Evolutionary conservation across 495 filamentous ascomycete genomes (phyloP).

Genomic region (Podospora pseudocomata): DNA sequence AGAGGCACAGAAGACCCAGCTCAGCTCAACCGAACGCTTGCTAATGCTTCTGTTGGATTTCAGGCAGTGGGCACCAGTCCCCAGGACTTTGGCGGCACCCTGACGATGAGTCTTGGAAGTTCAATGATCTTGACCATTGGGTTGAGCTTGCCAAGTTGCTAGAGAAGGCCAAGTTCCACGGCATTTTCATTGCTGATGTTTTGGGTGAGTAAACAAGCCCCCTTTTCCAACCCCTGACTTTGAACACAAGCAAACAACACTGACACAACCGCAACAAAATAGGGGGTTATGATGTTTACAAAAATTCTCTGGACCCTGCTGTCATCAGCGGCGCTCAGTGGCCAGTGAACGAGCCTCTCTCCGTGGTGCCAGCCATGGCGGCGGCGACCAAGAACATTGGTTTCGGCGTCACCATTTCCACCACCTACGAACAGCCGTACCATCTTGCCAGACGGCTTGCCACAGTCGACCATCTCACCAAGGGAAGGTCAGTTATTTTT

Average conservation of each 20-base stretch:
- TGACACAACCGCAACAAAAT: not conserved
- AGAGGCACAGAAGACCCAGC: too few relatives aligned
- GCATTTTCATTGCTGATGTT: slow-evolving; percentile 56
- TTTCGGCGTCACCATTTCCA: slow-evolving; percentile 62
- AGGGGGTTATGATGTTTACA: slow-evolving; percentile 65
- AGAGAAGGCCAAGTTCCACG: slow-evolving; percentile 58
- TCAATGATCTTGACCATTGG: slow-evolving; percentile 55
- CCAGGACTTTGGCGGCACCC: slow-evolving; percentile 61
- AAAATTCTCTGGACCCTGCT: slow-evolving; percentile 54
- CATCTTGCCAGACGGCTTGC: slow-evolving; percentile 62
- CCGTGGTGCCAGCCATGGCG: slow-evolving; percentile 47
- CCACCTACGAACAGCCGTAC: slow-evolving; percentile 68
- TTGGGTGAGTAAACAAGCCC: slow-evolving; percentile 12
- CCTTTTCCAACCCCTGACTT: slow-evolving; percentile 4
- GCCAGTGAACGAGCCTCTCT: slow-evolving; percentile 56
- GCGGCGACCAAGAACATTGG: slow-evolving; percentile 58
- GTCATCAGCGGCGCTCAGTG: slow-evolving; percentile 61
- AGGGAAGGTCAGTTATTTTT: slow-evolving; percentile 45
- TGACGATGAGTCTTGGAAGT: slow-evolving; percentile 49
- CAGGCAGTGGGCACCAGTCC: slow-evolving; percentile 58
- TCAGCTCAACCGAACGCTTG: not conserved
- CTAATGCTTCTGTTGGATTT: not conserved
- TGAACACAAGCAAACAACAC: not conserved
- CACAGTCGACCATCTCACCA: slow-evolving; percentile 64
- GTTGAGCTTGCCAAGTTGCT: slow-evolving; percentile 54